Evolutionary conservation across 2,329 filamentous ascomycete genomes (phyloP).

Genomic region (Tolypocladium paradoxum): DNA sequence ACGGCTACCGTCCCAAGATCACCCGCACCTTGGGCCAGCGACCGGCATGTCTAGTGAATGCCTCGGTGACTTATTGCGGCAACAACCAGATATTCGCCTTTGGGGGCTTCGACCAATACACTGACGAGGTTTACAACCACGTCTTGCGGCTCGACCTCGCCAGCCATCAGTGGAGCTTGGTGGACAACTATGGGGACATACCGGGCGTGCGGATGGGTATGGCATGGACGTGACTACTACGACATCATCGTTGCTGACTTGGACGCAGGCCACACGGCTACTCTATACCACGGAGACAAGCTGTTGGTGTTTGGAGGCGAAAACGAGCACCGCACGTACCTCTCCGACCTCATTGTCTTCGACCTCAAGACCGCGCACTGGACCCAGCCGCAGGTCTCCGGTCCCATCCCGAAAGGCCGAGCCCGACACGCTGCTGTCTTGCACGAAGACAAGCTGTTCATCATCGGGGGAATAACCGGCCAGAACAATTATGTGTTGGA

Average conservation of each 20-base stretch:
- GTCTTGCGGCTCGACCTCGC: slow-evolving; percentile 80
- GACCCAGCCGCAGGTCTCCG: slow-evolving; percentile 82
- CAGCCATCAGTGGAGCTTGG: slow-evolving; percentile 84
- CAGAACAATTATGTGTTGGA: slow-evolving; percentile 87
- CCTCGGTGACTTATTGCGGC: slow-evolving; percentile 96
- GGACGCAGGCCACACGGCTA: slow-evolving; percentile 77
- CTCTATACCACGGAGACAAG: slow-evolving; percentile 86
- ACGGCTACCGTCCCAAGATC: slow-evolving; percentile 77
- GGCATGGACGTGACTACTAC: background rate
- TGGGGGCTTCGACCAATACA: slow-evolving; percentile 97
- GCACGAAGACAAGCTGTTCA: slow-evolving; percentile 92
- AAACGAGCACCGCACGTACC: slow-evolving; percentile 92
- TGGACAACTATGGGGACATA: slow-evolving; percentile 98
- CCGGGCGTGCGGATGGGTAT: slow-evolving; percentile 91
- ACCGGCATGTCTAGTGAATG: slow-evolving; percentile 92
- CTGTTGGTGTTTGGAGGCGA: slow-evolving; percentile 96
- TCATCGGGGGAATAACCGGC: slow-evolving; percentile 90
- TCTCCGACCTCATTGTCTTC: slow-evolving; percentile 92
- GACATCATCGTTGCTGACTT: slow-evolving; percentile 4
- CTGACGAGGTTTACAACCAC: slow-evolving; percentile 98
- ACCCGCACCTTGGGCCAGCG: slow-evolving; percentile 68
- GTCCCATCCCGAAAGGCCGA: slow-evolving; percentile 76
- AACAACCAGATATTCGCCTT: slow-evolving; percentile 98
- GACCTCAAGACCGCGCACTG: slow-evolving; percentile 90
- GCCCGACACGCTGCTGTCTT: slow-evolving; percentile 89